A percentile compares a stretch with the other conserved stretches of the same genome.
These are phyloP conservation scores for Flaveria linearis DNA, from an alignment of 129 eudicot species.

Conservation along the genomic window DNA sequence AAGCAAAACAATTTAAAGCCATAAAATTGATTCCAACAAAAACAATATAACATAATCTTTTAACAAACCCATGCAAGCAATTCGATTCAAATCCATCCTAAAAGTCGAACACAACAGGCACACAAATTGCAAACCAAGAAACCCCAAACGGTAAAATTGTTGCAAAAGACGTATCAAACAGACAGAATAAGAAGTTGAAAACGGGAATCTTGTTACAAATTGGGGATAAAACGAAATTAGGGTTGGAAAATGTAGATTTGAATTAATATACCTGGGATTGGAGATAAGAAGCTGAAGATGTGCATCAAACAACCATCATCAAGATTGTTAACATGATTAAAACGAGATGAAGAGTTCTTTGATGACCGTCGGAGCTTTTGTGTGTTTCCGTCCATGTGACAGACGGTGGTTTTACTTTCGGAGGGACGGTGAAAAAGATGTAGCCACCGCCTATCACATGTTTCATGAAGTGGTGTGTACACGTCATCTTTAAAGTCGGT, in stretches of 20 bases:
- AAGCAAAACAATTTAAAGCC: neutral
- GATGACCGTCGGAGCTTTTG: conserved; percentile 23
- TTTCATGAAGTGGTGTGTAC: neutral
- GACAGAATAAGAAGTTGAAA: no score
- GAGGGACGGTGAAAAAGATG: conserved; percentile 19
- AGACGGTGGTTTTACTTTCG: neutral
- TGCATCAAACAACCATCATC: conserved; percentile 98
- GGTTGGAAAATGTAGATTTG: neutral
- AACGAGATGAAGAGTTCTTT: neutral
- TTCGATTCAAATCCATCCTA: no score
- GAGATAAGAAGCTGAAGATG: conserved; percentile 87
- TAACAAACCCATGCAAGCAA: neutral
- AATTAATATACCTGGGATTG: conserved; percentile 70
- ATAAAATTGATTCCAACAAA: neutral
- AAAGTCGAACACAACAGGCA: neutral
- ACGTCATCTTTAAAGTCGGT: no score
- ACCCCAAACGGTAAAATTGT: neutral
- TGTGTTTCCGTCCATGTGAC: conserved; percentile 29
- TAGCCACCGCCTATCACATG: conserved; percentile 32
- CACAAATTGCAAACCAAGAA: neutral
- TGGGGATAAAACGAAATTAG: conserved; percentile 18
- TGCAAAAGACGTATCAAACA: conserved; percentile 2
- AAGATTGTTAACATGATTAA: conserved; percentile 53
- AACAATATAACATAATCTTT: neutral
- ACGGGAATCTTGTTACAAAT: no score